A percentile compares a stretch with the other conserved stretches of the same genome.
Evolutionary conservation across 305 asterid genomes (phyloP).

Genomic region (Solanum aculeatissimum): DNA sequence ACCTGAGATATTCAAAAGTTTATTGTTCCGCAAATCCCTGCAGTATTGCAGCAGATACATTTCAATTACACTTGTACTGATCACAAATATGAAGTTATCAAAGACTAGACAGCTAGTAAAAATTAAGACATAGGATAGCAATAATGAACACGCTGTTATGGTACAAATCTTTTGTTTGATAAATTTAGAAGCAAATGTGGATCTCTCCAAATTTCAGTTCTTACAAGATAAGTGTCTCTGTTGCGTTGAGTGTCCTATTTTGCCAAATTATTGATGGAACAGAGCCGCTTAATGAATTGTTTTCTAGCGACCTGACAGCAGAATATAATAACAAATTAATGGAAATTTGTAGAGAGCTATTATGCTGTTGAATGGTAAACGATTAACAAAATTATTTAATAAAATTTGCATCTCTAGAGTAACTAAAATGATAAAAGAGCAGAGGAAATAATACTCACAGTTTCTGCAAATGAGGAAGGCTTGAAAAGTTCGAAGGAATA

Average conservation of each 20-base stretch:
- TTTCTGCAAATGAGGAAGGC: slow-evolving; percentile 71
- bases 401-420: slow-evolving; percentile 1
- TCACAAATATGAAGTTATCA: background rate
- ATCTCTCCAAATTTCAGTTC: slow-evolving; percentile 14
- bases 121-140: background rate
- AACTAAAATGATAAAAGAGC: background rate
- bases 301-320: slow-evolving; percentile 62
- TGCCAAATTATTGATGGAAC: slow-evolving; percentile 79
- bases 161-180: background rate
- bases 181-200: background rate
- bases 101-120: background rate
- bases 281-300: slow-evolving; percentile 74
- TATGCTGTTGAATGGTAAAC: background rate
- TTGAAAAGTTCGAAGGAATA: slow-evolving; percentile 66
- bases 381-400: background rate
- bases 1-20: slow-evolving; percentile 49
- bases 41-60: slow-evolving; percentile 12
- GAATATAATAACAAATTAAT: slow-evolving; percentile 2
- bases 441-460: slow-evolving; percentile 44
- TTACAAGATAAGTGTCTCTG: slow-evolving; percentile 65
- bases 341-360: background rate
- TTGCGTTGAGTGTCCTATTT: slow-evolving; percentile 46
- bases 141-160: background rate
- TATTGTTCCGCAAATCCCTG: slow-evolving; percentile 79
- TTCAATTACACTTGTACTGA: background rate